Base-by-base conservation (phyloP, 768 basidiomycete species). In the Calocera viscosa region DNA sequence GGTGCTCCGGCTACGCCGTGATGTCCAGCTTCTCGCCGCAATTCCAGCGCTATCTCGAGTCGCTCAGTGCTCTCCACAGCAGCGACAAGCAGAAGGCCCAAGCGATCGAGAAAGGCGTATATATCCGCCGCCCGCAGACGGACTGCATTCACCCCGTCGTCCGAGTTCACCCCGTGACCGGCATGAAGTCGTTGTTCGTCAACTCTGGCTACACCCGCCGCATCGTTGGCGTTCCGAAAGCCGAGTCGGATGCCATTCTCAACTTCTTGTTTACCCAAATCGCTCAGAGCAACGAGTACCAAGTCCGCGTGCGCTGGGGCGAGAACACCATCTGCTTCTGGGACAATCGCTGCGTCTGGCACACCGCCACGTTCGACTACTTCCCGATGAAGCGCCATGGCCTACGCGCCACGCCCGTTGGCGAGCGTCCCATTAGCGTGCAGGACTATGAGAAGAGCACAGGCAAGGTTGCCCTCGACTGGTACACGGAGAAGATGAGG, bases 331-430 rank as follows among this genome's bases (percentile, higher is more conserved):
- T 72, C 1, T 74, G 75, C 19, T 74, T 77, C 68, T 77, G 77
- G 77, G 73, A 76, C 71, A 78, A 77, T 68, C 65, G 73, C 41
- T 69, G 69, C 12, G 74, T 71, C 12, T 72, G 74, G 64, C 78
- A 79, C 67, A 72, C 72, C 26, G 78, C 77, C 5, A 75, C 76
- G 0, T 76, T 74, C 69, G 79, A 80, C 68, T 80, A 79, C 70
- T 2, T 64, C 73, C 28, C 77, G 76, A 68, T 76, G 76, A 71
- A 72, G n/a, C 70, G 75, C 49, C 75, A 76, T 67, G 75, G 73
- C 49, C 69, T 75, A 11, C 72, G 76, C 30, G 75, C 76, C 24
- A 77, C 76, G 0, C 76, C 76, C 12, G 73, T 74, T 26, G 76
- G 68, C 19, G 76, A 77, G 68, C 70, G 70, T 30, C 76, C 76